Base-by-base conservation (phyloP, 306 rosid genomes). In the Argentina anserina region DNA sequence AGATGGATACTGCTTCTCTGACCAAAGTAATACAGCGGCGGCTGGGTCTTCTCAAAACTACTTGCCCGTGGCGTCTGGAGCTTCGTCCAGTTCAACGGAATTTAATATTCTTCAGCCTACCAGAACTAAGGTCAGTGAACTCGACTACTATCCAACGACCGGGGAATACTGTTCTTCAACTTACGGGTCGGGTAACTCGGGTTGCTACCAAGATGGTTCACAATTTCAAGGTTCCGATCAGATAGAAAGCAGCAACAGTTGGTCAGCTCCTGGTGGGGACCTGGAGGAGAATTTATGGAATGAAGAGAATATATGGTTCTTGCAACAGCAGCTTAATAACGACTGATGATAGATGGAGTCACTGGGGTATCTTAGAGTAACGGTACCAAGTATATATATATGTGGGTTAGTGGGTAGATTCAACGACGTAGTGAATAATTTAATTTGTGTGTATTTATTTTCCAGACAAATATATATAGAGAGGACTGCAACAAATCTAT, bases 281-380 rank as follows among this genome's bases (percentile, higher is more conserved):
- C 46, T 79, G 7, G 74, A 80, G 65, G 87, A 86, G 39, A 65
- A 73, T 46, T 73, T 85, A 62, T 91, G 97, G 98, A 83, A 82
- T 0, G 92, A 89, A 55, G 97, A 93, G 75, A 89, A 88, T 63
- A 74, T 84, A 43, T 81, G 86, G 78, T 90, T 93, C 85, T 71
- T 85, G 67, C 85, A 79, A 1, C 90, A 85, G 34, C 87, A 83
- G 65, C 85, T 87, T 65, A 76, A 59, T 62, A 76, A 73, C 39
- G 66, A 26, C 37, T 34, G 21, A 41, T 43, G 9, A 31, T 34
- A 41, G 42, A 3, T 37, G 58, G 31, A 14, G 45, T 49, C 33
- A 69, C 31, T 11, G 34, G 17, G 3, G 11, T 5, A 5, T 40
- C 20, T 23, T 25, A 15, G 21, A 21, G 52, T 33, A n/a, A n/a